Percentiles rank a stretch among this genome's conserved stretches.
phyloP scores from a whole-genome alignment of 345 rosid species.

The Aurinia saxatilis region DNA sequence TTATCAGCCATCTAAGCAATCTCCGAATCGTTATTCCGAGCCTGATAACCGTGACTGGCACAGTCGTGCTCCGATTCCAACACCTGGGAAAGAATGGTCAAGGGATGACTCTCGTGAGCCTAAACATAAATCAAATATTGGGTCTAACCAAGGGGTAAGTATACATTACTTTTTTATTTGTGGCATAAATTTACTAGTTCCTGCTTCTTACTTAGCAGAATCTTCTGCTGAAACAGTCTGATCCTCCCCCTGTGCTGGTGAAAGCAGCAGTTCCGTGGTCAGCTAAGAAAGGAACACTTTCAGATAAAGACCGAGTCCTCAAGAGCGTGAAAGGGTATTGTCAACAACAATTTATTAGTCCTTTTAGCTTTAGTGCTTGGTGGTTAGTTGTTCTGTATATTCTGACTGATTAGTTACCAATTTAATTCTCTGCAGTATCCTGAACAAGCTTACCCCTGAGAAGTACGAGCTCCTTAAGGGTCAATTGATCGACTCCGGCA shows the following conservation, averaged over 20 bases:
- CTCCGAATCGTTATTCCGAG: conserved; percentile 57
- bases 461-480: conserved; percentile 82
- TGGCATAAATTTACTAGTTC: not conserved
- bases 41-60: conserved; percentile 80
- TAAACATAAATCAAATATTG: conserved; percentile 29
- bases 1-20: conserved; percentile 39
- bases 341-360: not conserved
- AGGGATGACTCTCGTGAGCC: conserved; percentile 36
- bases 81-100: conserved; percentile 50
- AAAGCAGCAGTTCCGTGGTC: conserved; percentile 77
- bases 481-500: conserved; percentile 74
- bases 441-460: conserved; percentile 85
- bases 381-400: not conserved
- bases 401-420: not conserved
- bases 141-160: conserved; percentile 50
- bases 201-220: not conserved
- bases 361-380: not conserved
- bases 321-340: conserved; percentile 69
- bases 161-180: not conserved
- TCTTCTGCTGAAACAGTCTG: conserved; percentile 36
- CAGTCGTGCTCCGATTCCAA: conserved; percentile 29
- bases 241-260: conserved; percentile 44
- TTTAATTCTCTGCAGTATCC: conserved; percentile 44
- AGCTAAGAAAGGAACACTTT: conserved; percentile 45
- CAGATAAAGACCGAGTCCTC: conserved; percentile 48